Evolutionary conservation across 352 stramenopile genomes (phyloP), one percentile per base, ranked within the genome.

Genomic region (Pythium phragmitis): DNA sequence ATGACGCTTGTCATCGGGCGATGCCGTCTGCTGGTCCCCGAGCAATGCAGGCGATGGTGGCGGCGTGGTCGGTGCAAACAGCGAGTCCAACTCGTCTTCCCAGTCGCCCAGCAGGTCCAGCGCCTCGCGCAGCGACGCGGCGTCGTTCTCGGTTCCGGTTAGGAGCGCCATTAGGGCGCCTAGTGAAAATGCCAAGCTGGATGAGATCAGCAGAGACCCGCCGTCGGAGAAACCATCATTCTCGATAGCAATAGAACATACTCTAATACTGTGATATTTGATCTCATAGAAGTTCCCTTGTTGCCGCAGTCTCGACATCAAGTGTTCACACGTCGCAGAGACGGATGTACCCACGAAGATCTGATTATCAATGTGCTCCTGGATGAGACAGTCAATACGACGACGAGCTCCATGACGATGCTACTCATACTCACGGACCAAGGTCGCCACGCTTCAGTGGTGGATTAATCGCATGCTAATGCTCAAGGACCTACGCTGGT

Each of bases 381-480:
- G n/a, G 7, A 42, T 6, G 37, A 42, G 13, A 19, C 41, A 57
- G 2, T 19, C 58, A 33, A 21, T 37, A 17, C 17, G 4, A 33
- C 14, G 46, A 19, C 37, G 14, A 26, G 19, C 41, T 8, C 14
- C 14, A 7, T 52, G 19, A 21, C 21, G 21, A 3, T 46, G 41
- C 17, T 57, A 28, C 16, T 37, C 48, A 14, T 28, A 17, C 21
- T 16, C 6, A 39, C 19, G 1, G 46, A 52, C 45, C 23, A 65
- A 58, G 37, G n/a, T 65, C 8, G 50, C 58, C 12, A n/a, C 26
- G 2, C 28, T 66, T 8, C 49, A 49, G 21, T 7, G 37, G 4
- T 66, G 59, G 59, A 17, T 66, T 4, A 48, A 66, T 33, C 37
- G 6, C 2, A 19, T 58, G 23, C 17, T 66, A 13, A 45, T 30